A percentile compares a stretch with the other conserved stretches of the same genome.
Conservation (phyloP, 768 basidiomycete genomes). For the Lenzites betulinus region DNA sequence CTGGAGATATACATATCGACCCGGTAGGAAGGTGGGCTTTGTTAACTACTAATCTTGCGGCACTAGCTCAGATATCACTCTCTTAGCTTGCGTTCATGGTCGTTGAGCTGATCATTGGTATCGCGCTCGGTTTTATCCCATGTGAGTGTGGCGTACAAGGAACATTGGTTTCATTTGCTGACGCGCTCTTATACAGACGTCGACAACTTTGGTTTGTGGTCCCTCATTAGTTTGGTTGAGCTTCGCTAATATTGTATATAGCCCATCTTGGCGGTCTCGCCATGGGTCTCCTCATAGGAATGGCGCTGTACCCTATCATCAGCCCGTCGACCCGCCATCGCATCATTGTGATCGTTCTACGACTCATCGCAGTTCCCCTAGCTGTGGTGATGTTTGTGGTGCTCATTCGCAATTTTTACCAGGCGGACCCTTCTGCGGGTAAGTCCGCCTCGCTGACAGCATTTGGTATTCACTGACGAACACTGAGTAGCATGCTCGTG, state of each 20-base stretch:
- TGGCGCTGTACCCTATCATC: conserved; percentile 88
- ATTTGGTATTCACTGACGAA: background rate
- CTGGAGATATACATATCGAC: conserved; percentile 87
- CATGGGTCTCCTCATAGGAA: conserved; percentile 81
- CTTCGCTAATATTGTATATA: conserved; percentile 25
- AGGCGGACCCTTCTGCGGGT: conserved; percentile 82
- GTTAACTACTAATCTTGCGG: background rate
- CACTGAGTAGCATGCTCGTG: conserved; percentile 70
- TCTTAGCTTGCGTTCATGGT: conserved; percentile 80
- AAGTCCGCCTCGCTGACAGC: conserved; percentile 29
- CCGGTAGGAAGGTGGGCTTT: conserved; percentile 66
- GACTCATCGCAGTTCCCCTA: conserved; percentile 73
- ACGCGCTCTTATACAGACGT: conserved; percentile 50
- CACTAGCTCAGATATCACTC: background rate
- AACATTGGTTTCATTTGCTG: background rate
- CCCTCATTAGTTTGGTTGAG: too few relatives aligned
- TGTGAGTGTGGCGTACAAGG: conserved; percentile 46
- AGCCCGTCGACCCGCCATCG: conserved; percentile 76
- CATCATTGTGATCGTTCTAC: conserved; percentile 69
- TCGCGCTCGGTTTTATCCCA: conserved; percentile 83
- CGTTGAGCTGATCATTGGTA: conserved; percentile 83
- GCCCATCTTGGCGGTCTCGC: conserved; percentile 88
- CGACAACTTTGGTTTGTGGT: conserved; percentile 79
- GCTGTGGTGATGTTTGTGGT: conserved; percentile 81
- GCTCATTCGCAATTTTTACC: conserved; percentile 88